These are phyloP conservation scores for Apiospora koreana DNA, from an alignment of 2,329 filamentous ascomycete genomes.

Conservation along the genomic window DNA sequence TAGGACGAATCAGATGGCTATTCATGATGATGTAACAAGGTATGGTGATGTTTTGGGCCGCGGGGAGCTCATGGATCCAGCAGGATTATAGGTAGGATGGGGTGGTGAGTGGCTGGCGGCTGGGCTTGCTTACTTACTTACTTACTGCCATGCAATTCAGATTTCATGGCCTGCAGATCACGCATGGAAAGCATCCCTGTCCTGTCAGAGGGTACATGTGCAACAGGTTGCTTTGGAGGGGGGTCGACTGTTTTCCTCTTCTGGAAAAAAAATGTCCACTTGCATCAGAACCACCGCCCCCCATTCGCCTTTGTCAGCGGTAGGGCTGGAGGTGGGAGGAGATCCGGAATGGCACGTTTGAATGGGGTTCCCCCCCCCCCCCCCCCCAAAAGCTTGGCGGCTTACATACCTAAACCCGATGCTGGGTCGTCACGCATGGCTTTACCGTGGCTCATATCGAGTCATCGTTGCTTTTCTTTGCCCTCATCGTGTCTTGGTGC, in stretches of 20 bases:
- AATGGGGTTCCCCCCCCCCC: background rate
- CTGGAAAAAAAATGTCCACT: background rate
- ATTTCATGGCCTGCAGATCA: background rate
- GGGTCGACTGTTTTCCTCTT: background rate
- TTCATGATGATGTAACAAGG: constrained; percentile 5
- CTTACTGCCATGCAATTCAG: background rate
- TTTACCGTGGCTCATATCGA: background rate
- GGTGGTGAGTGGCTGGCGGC: background rate
- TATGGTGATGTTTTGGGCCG: background rate
- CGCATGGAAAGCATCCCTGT: background rate
- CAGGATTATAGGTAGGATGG: background rate
- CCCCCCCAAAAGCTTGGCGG: background rate
- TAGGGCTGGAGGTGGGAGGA: background rate
- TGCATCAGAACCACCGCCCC: background rate
- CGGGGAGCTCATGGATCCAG: background rate
- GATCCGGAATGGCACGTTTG: background rate
- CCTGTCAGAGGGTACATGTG: background rate
- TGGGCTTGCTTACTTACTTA: background rate
- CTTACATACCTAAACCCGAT: background rate
- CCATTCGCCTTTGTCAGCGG: background rate
- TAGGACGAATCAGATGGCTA: background rate
- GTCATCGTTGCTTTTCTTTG: background rate
- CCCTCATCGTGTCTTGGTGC: background rate
- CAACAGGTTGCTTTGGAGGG: background rate
- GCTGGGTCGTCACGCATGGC: background rate